phyloP scores from a whole-genome alignment of 2,329 filamentous ascomycete species.

The Teratosphaeria epicoccoides region DNA sequence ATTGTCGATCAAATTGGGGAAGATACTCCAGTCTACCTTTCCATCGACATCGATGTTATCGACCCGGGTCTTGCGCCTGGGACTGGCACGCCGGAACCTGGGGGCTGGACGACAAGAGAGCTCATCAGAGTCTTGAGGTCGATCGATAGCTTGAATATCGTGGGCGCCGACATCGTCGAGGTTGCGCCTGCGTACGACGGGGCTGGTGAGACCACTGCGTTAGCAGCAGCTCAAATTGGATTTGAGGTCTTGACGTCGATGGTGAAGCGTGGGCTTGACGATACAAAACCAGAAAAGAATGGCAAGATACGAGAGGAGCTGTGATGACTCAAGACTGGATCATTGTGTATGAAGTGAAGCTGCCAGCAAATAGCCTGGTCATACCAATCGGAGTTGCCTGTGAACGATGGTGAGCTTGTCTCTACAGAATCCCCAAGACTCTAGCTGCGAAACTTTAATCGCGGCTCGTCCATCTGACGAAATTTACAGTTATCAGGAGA shows the following conservation, averaged over 20 bases:
- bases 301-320: constrained; percentile 17
- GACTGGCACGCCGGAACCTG: constrained; percentile 71
- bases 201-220: constrained; percentile 64
- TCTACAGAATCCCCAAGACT: too few relatives aligned
- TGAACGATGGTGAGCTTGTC: too few relatives aligned
- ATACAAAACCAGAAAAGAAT: constrained; percentile 21
- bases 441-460: too few relatives aligned
- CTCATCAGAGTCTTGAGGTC: constrained; percentile 73
- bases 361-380: too few relatives aligned
- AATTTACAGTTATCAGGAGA: too few relatives aligned
- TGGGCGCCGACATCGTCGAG: constrained; percentile 85
- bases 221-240: constrained; percentile 73
- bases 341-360: too few relatives aligned
- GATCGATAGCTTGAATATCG: constrained; percentile 71
- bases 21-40: constrained; percentile 69
- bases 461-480: too few relatives aligned
- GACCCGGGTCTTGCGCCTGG: constrained; percentile 59
- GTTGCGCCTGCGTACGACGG: constrained; percentile 79
- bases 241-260: constrained; percentile 77
- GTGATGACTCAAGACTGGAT: constrained; percentile 5
- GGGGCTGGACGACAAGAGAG: constrained; percentile 84
- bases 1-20: constrained; percentile 65
- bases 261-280: constrained; percentile 47
- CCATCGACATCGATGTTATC: constrained; percentile 70
- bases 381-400: too few relatives aligned